Evolutionary conservation across 345 rosid genomes (phyloP).

Genomic region (Dipteronia sinensis): DNA sequence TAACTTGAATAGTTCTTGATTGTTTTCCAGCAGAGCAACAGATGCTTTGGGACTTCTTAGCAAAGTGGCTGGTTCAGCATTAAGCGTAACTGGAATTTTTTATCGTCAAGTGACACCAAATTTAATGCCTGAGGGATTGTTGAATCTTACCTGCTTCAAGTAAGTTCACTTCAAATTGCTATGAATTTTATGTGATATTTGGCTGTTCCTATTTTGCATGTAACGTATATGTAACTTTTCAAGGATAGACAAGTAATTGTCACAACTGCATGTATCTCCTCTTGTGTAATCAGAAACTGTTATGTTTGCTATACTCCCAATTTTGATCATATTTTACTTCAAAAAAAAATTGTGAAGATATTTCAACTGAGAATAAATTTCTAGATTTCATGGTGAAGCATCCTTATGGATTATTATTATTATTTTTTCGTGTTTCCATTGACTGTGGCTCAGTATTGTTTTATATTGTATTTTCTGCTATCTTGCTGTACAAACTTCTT

Average conservation of each 20-base stretch:
- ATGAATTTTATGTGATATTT: not conserved
- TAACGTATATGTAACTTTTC: not conserved
- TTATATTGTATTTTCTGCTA: not conserved
- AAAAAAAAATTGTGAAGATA: not conserved
- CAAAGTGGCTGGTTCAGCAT: constrained; percentile 64
- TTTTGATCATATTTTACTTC: not conserved
- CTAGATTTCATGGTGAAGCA: not conserved
- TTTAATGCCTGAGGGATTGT: constrained; percentile 40
- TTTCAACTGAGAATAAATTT: not conserved
- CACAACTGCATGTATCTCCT: not conserved
- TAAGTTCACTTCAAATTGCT: constrained; percentile 43
- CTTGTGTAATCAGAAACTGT: not conserved
- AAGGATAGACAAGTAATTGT: not conserved
- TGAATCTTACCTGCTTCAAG: constrained; percentile 45
- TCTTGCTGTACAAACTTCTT: not conserved
- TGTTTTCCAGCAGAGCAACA: constrained; percentile 56
- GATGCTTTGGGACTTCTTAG: constrained; percentile 70
- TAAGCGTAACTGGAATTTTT: constrained; percentile 79
- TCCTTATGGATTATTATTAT: not conserved
- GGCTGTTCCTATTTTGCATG: not conserved
- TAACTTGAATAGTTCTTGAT: constrained; percentile 15
- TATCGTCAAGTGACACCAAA: constrained; percentile 55
- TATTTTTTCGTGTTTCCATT: not conserved
- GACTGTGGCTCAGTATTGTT: not conserved
- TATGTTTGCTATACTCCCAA: not conserved